Conservation (phyloP, 2,329 filamentous ascomycete species). For the Paradendryphiella salina region DNA sequence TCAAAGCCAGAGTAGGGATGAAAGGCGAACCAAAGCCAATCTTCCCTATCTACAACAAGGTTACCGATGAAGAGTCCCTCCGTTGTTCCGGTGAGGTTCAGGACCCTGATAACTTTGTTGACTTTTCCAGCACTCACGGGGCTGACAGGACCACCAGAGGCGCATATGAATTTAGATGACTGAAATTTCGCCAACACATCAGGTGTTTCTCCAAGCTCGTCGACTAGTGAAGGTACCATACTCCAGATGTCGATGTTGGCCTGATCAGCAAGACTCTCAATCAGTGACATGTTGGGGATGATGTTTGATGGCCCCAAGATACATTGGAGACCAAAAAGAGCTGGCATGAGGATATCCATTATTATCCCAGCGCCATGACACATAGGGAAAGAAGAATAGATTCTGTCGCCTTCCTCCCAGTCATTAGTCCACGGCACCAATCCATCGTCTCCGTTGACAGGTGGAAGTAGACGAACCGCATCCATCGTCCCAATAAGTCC, state of each 20-base stretch:
- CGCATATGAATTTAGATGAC: conserved; percentile 34
- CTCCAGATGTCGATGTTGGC: conserved; percentile 38
- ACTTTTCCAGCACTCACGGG: conserved; percentile 23
- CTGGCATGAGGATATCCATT: conserved; percentile 49
- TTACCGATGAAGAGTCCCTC: conserved; percentile 30
- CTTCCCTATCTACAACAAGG: conserved; percentile 15
- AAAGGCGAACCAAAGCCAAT: conserved; percentile 34
- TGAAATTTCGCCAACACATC: conserved; percentile 26
- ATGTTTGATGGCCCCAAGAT: conserved; percentile 45
- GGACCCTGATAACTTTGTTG: conserved; percentile 21
- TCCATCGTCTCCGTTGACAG: conserved; percentile 32
- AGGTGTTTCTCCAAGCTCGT: conserved; percentile 29
- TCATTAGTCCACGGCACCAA: conserved; percentile 26
- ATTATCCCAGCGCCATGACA: conserved; percentile 47
- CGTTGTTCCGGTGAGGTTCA: conserved; percentile 29
- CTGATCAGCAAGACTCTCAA: conserved; percentile 42
- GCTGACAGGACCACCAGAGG: conserved; percentile 41
- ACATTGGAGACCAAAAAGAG: conserved; percentile 44
- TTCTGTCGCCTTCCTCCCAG: conserved; percentile 28
- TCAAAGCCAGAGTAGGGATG: conserved; percentile 27
- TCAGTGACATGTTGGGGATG: conserved; percentile 44
- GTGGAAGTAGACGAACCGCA: conserved; percentile 43
- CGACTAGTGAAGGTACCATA: conserved; percentile 30
- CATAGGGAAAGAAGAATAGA: conserved; percentile 46
- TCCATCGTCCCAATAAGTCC: conserved; percentile 45